Evolutionary conservation across 805 yeast species (phyloP).

Genomic region (Sugiyamaella mastotermitis): DNA sequence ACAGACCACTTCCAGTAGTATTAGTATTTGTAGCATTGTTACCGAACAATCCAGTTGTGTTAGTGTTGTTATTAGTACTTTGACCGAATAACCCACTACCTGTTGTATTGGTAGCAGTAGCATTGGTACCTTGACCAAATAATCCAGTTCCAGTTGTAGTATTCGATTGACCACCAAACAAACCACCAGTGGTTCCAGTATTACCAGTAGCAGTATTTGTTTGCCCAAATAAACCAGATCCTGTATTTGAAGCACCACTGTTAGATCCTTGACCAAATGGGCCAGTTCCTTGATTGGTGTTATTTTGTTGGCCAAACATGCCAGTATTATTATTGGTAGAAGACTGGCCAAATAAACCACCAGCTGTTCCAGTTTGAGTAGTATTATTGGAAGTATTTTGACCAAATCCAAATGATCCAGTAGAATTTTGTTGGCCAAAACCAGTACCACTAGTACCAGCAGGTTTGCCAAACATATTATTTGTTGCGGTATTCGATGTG

Average conservation of each 20-base stretch:
- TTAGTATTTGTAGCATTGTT: conserved; percentile 3
- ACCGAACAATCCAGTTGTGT: conserved; percentile 19
- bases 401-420: conserved; percentile 2
- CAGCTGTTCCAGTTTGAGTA: conserved; percentile 3
- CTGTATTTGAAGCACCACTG: conserved; percentile 16
- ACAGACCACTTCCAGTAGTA: conserved; percentile 23
- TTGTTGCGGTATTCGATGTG: conserved; percentile 5
- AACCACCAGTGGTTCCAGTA: conserved; percentile 14
- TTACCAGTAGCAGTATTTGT: conserved; percentile 22
- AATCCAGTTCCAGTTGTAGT: conserved; percentile 8
- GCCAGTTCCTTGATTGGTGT: conserved; percentile 1
- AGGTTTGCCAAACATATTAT: neutral
- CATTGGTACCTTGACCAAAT: conserved; percentile 23
- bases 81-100: conserved; percentile 23
- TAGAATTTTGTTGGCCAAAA: neutral
- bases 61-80: conserved; percentile 19
- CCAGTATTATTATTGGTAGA: too few relatives aligned
- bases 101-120: conserved; percentile 15
- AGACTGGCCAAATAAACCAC: conserved; percentile 17
- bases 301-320: conserved; percentile 2
- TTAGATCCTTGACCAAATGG: conserved; percentile 6
- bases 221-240: conserved; percentile 14
- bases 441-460: conserved; percentile 1
- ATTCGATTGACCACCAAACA: neutral
- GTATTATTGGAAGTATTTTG: neutral